Conservation (phyloP, 805 yeast species). For the Yamadazyma sp. region DNA sequence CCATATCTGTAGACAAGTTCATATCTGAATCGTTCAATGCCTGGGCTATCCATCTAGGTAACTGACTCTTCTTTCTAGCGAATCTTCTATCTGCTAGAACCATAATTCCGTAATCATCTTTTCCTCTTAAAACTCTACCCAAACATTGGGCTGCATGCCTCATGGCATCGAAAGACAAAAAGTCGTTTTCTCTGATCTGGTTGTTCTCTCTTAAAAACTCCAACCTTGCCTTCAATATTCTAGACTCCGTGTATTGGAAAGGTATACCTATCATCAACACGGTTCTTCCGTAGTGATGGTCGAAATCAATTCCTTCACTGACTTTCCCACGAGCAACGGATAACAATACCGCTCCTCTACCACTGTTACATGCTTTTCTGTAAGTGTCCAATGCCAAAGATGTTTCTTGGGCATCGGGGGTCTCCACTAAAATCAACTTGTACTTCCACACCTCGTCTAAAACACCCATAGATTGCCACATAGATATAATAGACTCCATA, state of each 20-base stretch:
- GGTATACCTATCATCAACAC: constrained; percentile 99
- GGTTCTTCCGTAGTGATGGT: constrained; percentile 96
- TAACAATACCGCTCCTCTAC: constrained; percentile 93
- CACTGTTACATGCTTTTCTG: constrained; percentile 94
- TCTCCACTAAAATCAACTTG: constrained; percentile 90
- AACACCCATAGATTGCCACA: constrained; percentile 99
- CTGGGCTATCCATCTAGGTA: constrained; percentile 97
- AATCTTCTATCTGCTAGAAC: constrained; percentile 94
- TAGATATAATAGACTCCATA: constrained; percentile 96
- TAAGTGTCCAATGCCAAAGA: constrained; percentile 93
- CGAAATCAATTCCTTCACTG: constrained; percentile 98
- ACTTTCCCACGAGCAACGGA: constrained; percentile 99
- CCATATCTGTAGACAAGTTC: constrained; percentile 95
- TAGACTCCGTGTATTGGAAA: constrained; percentile 96
- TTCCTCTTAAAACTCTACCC: constrained; percentile 96
- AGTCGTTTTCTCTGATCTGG: constrained; percentile 91
- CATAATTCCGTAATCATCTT: constrained; percentile 98
- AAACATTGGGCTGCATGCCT: constrained; percentile 99
- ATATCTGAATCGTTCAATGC: constrained; percentile 89
- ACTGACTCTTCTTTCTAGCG: constrained; percentile 76
- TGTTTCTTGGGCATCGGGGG: constrained; percentile 99
- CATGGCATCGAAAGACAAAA: constrained; percentile 97
- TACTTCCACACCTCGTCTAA: constrained; percentile 98
- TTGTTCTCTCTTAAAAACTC: constrained; percentile 92
- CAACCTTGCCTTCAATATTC: constrained; percentile 90